Evolutionary conservation across 108 stramenopile species (phyloP), one percentile per base, ranked within the genome.

Genomic region (Nitzschia inconspicua): DNA sequence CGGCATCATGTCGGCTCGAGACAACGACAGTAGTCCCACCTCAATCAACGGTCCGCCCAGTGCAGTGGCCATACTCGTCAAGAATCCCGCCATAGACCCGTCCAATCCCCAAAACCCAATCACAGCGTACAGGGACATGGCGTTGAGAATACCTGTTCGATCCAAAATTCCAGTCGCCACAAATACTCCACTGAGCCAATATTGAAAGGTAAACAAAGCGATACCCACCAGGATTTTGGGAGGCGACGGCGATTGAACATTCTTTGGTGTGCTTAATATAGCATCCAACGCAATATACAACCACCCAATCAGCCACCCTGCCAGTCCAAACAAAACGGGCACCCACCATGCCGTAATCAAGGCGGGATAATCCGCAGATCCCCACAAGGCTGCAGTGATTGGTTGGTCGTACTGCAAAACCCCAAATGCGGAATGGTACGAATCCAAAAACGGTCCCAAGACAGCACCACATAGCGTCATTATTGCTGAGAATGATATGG

Each of bases 281-380:
- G 53, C 65, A 57, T 93, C 92, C 18, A 84, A 57, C 24, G 82
- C 32, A 40, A 89, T 70, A 46, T 93, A 93, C 22, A 90, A 47
- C 88, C 88, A 90, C 13, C 92, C 92, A 52, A 93, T 93, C 1
- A 93, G 36, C 43, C 84, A 86, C 0, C 92, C 92, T 3, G 92
- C 92, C 22, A 89, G 42, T 27, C 86, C 92, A 71, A 93, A 93
- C 7, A 93, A 63, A 26, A 65, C 77, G 19, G 92, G 88, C 9
- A 89, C 88, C 92, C 92, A 93, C 77, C 85, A 88, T 8, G 86
- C 70, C 22, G 91, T 93, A 25, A 72, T 73, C 31, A 91, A 63
- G 14, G 72, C 85, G 16, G 76, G 76, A 61, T 56, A 57, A 0
- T 67, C 48, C 7, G 48, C 66, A n/a, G 46, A 44, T 24, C 85